Evolutionary conservation across 2,329 filamentous ascomycete species (phyloP).

Genomic region (Fusarium pseudonygamai): DNA sequence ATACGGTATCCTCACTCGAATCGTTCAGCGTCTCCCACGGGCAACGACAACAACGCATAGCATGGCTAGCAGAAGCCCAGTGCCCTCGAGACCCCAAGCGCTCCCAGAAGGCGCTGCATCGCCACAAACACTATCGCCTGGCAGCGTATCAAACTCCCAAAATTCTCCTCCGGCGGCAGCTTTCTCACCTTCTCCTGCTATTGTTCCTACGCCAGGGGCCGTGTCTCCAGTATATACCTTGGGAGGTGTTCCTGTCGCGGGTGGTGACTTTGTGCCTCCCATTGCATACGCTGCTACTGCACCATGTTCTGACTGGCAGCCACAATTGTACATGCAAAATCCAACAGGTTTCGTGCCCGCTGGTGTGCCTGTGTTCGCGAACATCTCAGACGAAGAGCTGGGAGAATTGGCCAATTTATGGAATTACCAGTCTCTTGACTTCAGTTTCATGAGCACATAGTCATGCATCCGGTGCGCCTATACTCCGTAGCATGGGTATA

Average conservation of each 20-base stretch:
- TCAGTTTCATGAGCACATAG: slow-evolving; percentile 42
- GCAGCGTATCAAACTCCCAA: not conserved
- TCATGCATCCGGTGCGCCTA: not conserved
- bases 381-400: slow-evolving; percentile 47
- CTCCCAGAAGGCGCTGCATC: not conserved
- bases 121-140: slow-evolving; percentile 2
- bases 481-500: not conserved
- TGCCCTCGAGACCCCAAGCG: slow-evolving; percentile 8
- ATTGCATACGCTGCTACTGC: slow-evolving; percentile 8
- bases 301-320: slow-evolving; percentile 24
- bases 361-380: slow-evolving; percentile 36
- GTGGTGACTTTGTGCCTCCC: not conserved
- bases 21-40: slow-evolving; percentile 44
- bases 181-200: slow-evolving; percentile 1
- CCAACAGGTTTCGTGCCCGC: slow-evolving; percentile 3
- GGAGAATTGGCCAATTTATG: slow-evolving; percentile 47
- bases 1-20: slow-evolving; percentile 45
- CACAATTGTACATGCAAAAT: slow-evolving; percentile 18
- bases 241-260: not conserved
- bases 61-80: slow-evolving; percentile 1
- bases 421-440: slow-evolving; percentile 48
- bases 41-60: slow-evolving; percentile 34
- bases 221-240: slow-evolving; percentile 19
- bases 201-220: not conserved
- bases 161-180: slow-evolving; percentile 5